A percentile compares a stretch with the other conserved stretches of the same genome.
These are phyloP conservation scores for Pythium apleroticum DNA, from an alignment of 352 stramenopile genomes.

Conservation along the genomic window DNA sequence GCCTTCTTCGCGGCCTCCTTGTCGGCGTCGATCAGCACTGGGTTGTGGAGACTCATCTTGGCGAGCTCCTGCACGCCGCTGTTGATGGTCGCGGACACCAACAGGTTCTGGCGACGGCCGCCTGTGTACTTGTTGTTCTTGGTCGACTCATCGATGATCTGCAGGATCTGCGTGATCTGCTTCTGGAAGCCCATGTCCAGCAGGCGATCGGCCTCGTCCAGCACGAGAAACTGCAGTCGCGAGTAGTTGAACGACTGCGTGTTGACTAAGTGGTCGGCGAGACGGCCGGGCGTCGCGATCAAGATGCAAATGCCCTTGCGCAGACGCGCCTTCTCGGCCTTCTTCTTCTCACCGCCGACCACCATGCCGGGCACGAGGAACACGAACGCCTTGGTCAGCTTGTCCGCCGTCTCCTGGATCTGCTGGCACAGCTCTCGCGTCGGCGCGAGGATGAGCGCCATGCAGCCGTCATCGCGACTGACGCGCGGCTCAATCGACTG, in stretches of 20 bases:
- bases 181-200: slow-evolving; percentile 99
- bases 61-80: slow-evolving; percentile 80
- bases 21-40: slow-evolving; percentile 79
- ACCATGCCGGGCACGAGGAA: slow-evolving; percentile 85
- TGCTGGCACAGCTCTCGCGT: slow-evolving; percentile 95
- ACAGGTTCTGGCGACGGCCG: slow-evolving; percentile 63
- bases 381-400: slow-evolving; percentile 94
- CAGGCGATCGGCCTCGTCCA: slow-evolving; percentile 99
- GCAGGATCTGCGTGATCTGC: slow-evolving; percentile 98
- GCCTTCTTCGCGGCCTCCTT: slow-evolving; percentile 23
- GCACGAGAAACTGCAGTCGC: slow-evolving; percentile 93
- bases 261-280: slow-evolving; percentile 97
- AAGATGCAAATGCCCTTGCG: slow-evolving; percentile 96
- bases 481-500: slow-evolving; percentile 70
- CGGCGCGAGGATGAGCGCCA: slow-evolving; percentile 92
- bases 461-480: slow-evolving; percentile 79
- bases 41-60: slow-evolving; percentile 79
- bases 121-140: slow-evolving; percentile 38
- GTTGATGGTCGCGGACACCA: slow-evolving; percentile 90
- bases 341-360: slow-evolving; percentile 94
- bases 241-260: slow-evolving; percentile 90
- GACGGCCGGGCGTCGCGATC: slow-evolving; percentile 95
- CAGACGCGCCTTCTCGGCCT: slow-evolving; percentile 82
- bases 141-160: slow-evolving; percentile 88
- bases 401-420: slow-evolving; percentile 94